Conservation (phyloP, 169 alveolate genomes). For the Eimeria zaria region DNA sequence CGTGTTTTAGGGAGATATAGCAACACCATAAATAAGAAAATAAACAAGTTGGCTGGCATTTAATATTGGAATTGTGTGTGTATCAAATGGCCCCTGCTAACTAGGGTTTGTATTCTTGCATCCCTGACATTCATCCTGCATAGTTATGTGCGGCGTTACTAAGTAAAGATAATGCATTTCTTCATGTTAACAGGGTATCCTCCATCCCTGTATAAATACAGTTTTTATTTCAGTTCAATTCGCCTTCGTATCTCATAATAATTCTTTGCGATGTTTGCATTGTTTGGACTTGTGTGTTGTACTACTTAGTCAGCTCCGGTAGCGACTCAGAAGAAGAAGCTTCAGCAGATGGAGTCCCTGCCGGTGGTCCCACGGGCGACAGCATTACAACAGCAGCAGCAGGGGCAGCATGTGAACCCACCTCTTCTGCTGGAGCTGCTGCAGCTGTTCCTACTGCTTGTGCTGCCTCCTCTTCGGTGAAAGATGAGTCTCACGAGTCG, state of each 20-base stretch:
- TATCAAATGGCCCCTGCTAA: too few species aligned
- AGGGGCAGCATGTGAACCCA: neutral
- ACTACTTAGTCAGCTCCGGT: constrained; percentile 27
- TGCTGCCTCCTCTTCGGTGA: neutral
- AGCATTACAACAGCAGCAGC: neutral
- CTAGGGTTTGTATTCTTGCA: too few species aligned
- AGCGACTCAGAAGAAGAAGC: constrained; percentile 47
- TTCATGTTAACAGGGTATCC: too few species aligned
- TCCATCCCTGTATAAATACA: too few species aligned
- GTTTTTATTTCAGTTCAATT: too few species aligned
- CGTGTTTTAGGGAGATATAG: too few species aligned
- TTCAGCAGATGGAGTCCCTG: neutral
- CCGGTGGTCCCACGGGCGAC: neutral
- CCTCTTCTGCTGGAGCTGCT: too few species aligned
- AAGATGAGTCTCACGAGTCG: neutral
- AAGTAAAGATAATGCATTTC: too few species aligned
- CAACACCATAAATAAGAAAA: neutral
- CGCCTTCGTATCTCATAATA: too few species aligned
- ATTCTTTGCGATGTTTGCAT: neutral
- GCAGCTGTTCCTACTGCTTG: neutral
- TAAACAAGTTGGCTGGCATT: neutral
- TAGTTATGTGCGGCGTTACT: too few species aligned
- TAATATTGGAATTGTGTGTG: too few species aligned
- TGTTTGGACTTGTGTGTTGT: neutral
- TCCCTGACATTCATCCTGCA: too few species aligned